phyloP scores from a whole-genome alignment of 495 filamentous ascomycete genomes.

The Aspergillus coremiiformis region DNA sequence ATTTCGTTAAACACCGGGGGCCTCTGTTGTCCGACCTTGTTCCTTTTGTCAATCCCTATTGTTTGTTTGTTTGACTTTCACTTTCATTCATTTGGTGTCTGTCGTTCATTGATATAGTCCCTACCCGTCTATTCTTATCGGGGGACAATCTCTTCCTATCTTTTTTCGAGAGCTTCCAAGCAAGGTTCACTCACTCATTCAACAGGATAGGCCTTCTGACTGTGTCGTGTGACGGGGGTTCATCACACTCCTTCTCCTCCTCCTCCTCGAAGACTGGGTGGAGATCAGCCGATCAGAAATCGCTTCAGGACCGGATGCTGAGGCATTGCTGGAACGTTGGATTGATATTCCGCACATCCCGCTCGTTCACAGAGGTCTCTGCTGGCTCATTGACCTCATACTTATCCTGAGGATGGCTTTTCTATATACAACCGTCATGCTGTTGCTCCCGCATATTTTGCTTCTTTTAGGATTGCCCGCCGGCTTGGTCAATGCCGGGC shows the following conservation, averaged over 20 bases:
- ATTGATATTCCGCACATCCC: slow-evolving; percentile 6
- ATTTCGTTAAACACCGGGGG: background rate
- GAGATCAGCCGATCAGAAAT: slow-evolving; percentile 11
- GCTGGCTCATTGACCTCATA: slow-evolving; percentile 29
- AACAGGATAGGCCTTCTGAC: slow-evolving; percentile 2
- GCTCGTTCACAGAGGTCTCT: slow-evolving; percentile 17
- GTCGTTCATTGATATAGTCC: slow-evolving; percentile 5
- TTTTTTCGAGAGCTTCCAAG: background rate
- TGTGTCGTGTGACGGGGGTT: slow-evolving; percentile 10
- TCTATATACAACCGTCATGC: slow-evolving; percentile 21
- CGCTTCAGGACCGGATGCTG: slow-evolving; percentile 31
- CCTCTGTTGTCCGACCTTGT: slow-evolving; percentile 2
- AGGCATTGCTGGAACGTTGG: slow-evolving; percentile 15
- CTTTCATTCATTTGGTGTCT: slow-evolving; percentile 8
- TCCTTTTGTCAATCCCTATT: slow-evolving; percentile 3
- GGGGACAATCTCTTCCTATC: background rate
- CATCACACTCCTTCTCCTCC: background rate
- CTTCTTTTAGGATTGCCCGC: slow-evolving; percentile 31
- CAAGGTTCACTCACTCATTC: background rate
- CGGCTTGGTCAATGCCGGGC: slow-evolving; percentile 37
- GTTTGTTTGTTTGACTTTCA: slow-evolving; percentile 6
- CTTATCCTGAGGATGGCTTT: slow-evolving; percentile 23
- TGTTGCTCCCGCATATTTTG: slow-evolving; percentile 32
- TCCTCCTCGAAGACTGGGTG: background rate
- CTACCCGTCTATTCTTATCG: background rate